phyloP scores from a whole-genome alignment of 371 early-diverging fungal species.

The Apophysomyces trapeziformis region DNA sequence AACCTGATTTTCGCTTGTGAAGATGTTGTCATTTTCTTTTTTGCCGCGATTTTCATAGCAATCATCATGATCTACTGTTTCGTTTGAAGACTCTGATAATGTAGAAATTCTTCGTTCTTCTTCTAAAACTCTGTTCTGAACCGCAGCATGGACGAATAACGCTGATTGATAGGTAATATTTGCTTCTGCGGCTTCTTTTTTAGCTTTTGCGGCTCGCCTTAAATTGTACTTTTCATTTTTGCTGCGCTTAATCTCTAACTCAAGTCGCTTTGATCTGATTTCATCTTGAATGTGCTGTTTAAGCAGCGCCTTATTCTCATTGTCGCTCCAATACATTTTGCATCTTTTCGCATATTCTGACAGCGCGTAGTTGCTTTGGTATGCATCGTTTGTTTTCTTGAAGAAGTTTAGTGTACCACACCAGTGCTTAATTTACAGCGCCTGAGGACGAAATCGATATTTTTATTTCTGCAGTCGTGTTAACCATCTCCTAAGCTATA shows the following conservation, averaged over 20 bases:
- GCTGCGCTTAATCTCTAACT: background rate
- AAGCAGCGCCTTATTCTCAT: too few species aligned
- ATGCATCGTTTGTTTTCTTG: background rate
- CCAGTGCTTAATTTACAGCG: background rate
- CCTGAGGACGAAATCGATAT: background rate
- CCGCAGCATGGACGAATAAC: background rate
- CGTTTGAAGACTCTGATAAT: too few species aligned
- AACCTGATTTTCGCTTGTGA: too few species aligned
- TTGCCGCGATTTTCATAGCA: too few species aligned
- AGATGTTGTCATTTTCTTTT: too few species aligned
- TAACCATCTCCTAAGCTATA: background rate
- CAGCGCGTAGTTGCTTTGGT: background rate
- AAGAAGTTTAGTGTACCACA: background rate
- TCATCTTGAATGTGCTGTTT: background rate
- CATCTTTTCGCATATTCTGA: background rate
- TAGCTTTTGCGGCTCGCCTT: background rate
- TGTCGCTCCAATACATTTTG: background rate
- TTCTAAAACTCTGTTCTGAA: too few species aligned
- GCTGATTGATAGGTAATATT: background rate
- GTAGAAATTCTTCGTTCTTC: too few species aligned
- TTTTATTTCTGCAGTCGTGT: background rate
- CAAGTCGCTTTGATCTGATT: background rate
- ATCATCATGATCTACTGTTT: too few species aligned
- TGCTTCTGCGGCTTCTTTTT: background rate
- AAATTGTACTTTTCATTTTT: background rate